These are phyloP conservation scores for Rhododendron simsii DNA, from an alignment of 148 eudicot species.

Conservation along the genomic window DNA sequence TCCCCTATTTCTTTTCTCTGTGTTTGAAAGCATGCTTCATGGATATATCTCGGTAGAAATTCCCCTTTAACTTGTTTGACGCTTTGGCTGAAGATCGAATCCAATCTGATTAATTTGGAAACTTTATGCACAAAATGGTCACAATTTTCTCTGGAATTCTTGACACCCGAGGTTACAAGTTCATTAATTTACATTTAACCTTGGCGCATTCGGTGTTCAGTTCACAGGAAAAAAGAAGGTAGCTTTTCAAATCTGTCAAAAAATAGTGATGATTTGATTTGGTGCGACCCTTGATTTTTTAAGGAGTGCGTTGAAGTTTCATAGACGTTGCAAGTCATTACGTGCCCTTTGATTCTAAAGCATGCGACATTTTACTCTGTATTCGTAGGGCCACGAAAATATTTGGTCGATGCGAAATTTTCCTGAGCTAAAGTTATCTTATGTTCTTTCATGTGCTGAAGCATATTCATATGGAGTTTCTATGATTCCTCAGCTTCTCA, in stretches of 20 bases:
- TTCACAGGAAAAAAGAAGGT: too few relatives aligned
- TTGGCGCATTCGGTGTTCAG: background rate
- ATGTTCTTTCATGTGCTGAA: background rate
- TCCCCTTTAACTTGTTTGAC: background rate
- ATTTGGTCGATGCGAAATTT: too few relatives aligned
- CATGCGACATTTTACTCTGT: too few relatives aligned
- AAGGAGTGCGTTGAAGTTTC: too few relatives aligned
- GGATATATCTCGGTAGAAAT: background rate
- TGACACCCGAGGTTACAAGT: background rate
- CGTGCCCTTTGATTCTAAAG: background rate
- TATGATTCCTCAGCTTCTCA: background rate
- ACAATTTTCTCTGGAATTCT: background rate
- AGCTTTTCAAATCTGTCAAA: background rate
- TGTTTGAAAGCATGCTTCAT: background rate
- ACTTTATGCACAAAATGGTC: background rate
- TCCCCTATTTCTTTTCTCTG: background rate
- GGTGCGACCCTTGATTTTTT: background rate
- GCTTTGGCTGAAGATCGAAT: background rate
- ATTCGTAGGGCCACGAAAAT: too few relatives aligned
- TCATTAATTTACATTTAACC: background rate
- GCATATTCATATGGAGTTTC: background rate
- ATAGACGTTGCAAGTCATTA: too few relatives aligned
- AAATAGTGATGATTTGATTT: constrained; percentile 6
- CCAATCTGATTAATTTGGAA: background rate
- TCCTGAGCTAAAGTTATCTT: background rate